These are phyloP conservation scores for Apiosordaria backusii DNA, from an alignment of 495 filamentous ascomycete genomes.

Conservation along the genomic window DNA sequence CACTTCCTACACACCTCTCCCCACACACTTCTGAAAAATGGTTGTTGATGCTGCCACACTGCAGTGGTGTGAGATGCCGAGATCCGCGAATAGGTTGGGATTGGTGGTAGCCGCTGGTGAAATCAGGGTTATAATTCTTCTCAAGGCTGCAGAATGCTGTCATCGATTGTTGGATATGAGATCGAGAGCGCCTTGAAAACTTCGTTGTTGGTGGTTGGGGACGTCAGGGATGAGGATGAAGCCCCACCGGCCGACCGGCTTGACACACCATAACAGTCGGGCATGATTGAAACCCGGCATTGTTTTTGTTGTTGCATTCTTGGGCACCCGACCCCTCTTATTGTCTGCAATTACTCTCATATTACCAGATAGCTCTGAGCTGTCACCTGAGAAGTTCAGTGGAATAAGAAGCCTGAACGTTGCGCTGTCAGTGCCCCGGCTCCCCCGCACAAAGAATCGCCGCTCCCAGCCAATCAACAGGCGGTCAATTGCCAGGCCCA, in stretches of 20 bases:
- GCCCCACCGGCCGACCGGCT: not conserved
- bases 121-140: not conserved
- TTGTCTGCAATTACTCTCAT: not conserved
- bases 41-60: not conserved
- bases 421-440: not conserved
- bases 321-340: not conserved
- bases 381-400: not conserved
- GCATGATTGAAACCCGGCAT: not conserved
- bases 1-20: not conserved
- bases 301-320: not conserved
- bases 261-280: not conserved
- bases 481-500: not conserved
- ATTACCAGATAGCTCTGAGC: not conserved
- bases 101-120: not conserved
- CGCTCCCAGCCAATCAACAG: not conserved
- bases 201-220: not conserved
- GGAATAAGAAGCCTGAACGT: not conserved
- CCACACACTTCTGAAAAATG: conserved; percentile 3
- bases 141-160: not conserved
- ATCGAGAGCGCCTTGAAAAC: not conserved
- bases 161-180: conserved; percentile 1
- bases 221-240: not conserved
- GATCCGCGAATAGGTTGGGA: not conserved
- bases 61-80: not conserved
- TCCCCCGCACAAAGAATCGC: conserved; percentile 6